Evolutionary conservation across 2,329 filamentous ascomycete species (phyloP).

Genomic region (Diaporthe amygdali): DNA sequence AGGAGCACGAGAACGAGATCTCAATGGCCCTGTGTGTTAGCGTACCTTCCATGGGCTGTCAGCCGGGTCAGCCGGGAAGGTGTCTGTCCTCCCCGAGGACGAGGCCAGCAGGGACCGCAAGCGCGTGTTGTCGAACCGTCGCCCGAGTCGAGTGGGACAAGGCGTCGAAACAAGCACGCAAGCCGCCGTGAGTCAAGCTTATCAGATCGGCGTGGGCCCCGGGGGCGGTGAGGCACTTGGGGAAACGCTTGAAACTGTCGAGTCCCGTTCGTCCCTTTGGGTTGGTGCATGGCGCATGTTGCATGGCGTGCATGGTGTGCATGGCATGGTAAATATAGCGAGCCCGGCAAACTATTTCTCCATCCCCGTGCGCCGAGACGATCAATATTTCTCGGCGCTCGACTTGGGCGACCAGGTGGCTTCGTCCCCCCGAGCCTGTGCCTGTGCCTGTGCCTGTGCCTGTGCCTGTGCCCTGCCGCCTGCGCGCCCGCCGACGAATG

Average conservation of each 20-base stretch:
- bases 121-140: neutral
- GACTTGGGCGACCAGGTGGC: neutral
- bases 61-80: neutral
- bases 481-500: neutral
- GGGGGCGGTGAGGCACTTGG: constrained; percentile 6
- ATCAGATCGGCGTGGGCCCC: constrained; percentile 1
- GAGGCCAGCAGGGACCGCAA: neutral
- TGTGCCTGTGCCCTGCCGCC: neutral
- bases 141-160: neutral
- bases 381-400: neutral
- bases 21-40: neutral
- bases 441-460: no score
- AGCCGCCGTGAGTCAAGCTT: constrained; percentile 4
- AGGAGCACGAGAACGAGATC: neutral
- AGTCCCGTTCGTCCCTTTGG: neutral
- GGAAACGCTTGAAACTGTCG: neutral
- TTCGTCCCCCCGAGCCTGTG: no score
- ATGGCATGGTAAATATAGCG: neutral
- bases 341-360: neutral
- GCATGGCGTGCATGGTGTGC: neutral
- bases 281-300: neutral
- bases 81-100: neutral
- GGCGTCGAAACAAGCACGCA: neutral
- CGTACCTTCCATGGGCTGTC: neutral
- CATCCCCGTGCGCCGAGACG: neutral